Percentiles rank a stretch among this genome's conserved stretches.
These are phyloP conservation scores for Kazachstania africana DNA, from an alignment of 805 yeast species.

Conservation along the genomic window DNA sequence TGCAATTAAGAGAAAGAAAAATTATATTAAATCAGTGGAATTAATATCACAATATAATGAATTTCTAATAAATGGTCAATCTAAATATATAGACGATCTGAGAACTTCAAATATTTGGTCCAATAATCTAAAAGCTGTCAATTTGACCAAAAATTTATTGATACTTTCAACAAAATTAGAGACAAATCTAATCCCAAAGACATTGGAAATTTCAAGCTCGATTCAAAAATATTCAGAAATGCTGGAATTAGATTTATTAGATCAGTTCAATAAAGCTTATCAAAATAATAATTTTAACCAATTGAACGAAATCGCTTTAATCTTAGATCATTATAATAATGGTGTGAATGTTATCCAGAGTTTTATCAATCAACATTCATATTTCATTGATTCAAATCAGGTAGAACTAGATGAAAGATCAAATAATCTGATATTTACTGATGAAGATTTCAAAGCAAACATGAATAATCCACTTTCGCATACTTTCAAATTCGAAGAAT, in stretches of 20 bases:
- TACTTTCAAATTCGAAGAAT: conserved; percentile 37
- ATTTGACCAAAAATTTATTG: conserved; percentile 52
- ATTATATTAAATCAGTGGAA: conserved; percentile 59
- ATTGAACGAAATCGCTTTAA: conserved; percentile 66
- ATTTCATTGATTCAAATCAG: conserved; percentile 36
- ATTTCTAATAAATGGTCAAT: conserved; percentile 40
- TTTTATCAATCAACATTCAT: conserved; percentile 69
- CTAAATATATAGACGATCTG: conserved; percentile 46
- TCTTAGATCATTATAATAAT: conserved; percentile 70
- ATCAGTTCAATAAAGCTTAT: conserved; percentile 64
- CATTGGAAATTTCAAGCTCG: conserved; percentile 22
- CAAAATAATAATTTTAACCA: conserved; percentile 53
- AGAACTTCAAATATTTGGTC: conserved; percentile 42
- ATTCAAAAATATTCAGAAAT: conserved; percentile 65
- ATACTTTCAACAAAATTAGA: conserved; percentile 54
- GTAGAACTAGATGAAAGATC: conserved; percentile 20
- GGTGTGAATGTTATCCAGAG: conserved; percentile 74
- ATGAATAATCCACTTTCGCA: conserved; percentile 49
- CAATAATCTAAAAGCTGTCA: conserved; percentile 48
- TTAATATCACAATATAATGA: conserved; percentile 67
- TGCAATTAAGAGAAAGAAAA: conserved; percentile 61
- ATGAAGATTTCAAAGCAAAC: conserved; percentile 44
- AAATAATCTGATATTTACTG: conserved; percentile 21
- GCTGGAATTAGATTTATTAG: conserved; percentile 62
- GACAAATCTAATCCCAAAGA: conserved; percentile 38